phyloP scores from a whole-genome alignment of 805 yeast species.

The Candida rishiriensis region DNA sequence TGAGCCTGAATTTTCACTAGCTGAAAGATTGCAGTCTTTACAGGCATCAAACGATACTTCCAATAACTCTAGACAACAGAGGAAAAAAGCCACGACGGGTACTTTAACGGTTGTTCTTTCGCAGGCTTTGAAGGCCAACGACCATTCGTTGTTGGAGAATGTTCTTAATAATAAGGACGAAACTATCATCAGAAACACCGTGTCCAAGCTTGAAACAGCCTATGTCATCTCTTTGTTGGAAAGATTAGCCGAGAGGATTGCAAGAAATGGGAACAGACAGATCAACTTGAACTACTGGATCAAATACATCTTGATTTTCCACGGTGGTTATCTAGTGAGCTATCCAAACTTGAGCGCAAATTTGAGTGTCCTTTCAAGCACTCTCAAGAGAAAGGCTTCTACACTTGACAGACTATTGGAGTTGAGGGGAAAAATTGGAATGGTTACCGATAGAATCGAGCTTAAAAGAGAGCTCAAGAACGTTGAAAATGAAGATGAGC shows the following conservation, averaged over 20 bases:
- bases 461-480: constrained; percentile 36
- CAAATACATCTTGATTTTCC: constrained; percentile 51
- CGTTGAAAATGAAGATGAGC: constrained; percentile 21
- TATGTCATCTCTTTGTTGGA: constrained; percentile 48
- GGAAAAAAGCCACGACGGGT: constrained; percentile 59
- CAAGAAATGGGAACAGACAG: constrained; percentile 47
- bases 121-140: constrained; percentile 86
- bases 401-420: constrained; percentile 47
- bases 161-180: constrained; percentile 61
- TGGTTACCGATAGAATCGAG: constrained; percentile 42
- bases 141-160: constrained; percentile 78
- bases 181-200: constrained; percentile 44
- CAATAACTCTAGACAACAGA: constrained; percentile 20
- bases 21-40: constrained; percentile 46
- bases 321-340: constrained; percentile 46
- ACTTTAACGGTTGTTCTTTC: constrained; percentile 78
- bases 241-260: constrained; percentile 47
- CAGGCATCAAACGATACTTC: constrained; percentile 17
- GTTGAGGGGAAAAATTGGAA: constrained; percentile 44
- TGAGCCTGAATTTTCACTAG: constrained; percentile 36
- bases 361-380: constrained; percentile 42
- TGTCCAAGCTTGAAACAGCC: constrained; percentile 43
- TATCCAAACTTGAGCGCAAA: constrained; percentile 41
- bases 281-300: constrained; percentile 51
- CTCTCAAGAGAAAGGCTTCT: constrained; percentile 43